phyloP scores from a whole-genome alignment of 2,329 filamentous ascomycete species.

The Aspergillus fructus region DNA sequence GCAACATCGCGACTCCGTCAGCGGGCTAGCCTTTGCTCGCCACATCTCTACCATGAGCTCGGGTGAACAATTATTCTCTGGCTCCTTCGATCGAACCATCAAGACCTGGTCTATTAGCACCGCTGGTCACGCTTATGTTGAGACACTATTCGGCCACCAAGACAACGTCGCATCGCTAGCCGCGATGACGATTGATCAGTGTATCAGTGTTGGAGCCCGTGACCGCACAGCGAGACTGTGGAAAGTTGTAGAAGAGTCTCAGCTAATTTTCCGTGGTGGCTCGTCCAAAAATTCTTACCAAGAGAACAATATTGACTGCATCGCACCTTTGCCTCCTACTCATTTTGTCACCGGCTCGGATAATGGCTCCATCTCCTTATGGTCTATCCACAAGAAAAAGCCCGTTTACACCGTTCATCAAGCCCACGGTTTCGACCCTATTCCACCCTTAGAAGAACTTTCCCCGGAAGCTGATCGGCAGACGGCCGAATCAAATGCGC shows the following conservation, averaged over 20 bases:
- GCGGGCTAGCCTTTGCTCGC: conserved; percentile 78
- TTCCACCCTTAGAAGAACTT: conserved; percentile 64
- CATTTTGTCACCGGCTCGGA: conserved; percentile 93
- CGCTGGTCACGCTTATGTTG: conserved; percentile 88
- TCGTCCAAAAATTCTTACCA: conserved; percentile 51
- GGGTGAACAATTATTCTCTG: conserved; percentile 84
- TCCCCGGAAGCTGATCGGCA: conserved; percentile 69
- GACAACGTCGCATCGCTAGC: conserved; percentile 84
- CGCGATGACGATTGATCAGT: conserved; percentile 80
- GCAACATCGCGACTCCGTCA: conserved; percentile 89
- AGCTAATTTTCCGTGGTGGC: conserved; percentile 90
- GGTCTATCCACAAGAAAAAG: conserved; percentile 94
- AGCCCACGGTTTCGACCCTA: conserved; percentile 81
- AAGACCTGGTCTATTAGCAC: conserved; percentile 82
- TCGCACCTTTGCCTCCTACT: conserved; percentile 86
- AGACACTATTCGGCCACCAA: conserved; percentile 95
- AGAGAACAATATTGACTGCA: conserved; percentile 86
- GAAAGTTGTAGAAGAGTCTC: conserved; percentile 95
- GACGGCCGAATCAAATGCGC: conserved; percentile 46
- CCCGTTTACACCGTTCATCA: conserved; percentile 75
- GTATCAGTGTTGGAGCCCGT: conserved; percentile 83
- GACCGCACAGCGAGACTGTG: conserved; percentile 90
- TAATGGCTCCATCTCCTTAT: conserved; percentile 81
- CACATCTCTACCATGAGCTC: conserved; percentile 60
- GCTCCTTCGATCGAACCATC: conserved; percentile 86